phyloP scores from a whole-genome alignment of 1,139 yeast genomes.

The Suhomyces bolitotheri region DNA sequence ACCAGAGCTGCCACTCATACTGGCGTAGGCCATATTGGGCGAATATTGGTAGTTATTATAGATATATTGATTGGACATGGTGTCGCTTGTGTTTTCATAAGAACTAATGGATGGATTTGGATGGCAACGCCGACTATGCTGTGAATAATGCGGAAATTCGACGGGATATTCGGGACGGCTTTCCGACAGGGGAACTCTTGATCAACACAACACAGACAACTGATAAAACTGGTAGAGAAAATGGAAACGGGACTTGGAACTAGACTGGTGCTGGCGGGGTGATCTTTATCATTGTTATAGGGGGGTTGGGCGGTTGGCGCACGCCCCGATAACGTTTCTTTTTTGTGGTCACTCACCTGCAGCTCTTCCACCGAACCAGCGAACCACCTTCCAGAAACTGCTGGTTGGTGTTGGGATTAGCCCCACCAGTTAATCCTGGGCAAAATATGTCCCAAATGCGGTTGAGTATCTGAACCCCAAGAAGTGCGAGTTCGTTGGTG shows the following conservation, averaged over 20 bases:
- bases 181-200: no score
- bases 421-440: no score
- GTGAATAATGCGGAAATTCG: neutral
- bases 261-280: conserved; percentile 6
- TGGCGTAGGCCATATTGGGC: conserved; percentile 28
- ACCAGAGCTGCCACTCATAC: conserved; percentile 8
- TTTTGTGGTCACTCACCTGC: conserved; percentile 8
- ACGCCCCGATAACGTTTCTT: conserved; percentile 11
- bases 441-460: no score
- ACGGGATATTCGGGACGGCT: neutral
- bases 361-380: neutral
- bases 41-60: conserved; percentile 39
- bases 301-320: conserved; percentile 11
- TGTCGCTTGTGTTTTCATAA: neutral
- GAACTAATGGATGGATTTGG: no score
- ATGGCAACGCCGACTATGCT: neutral
- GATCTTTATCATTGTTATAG: conserved; percentile 12
- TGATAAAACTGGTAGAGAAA: no score
- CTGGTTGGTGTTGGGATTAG: no score
- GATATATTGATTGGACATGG: conserved; percentile 39
- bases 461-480: no score
- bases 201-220: no score
- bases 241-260: no score
- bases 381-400: neutral
- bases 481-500: no score